Evolutionary conservation across 805 yeast species (phyloP), one percentile per base, ranked within the genome.

Genomic region (Clavispora santaluciae): DNA sequence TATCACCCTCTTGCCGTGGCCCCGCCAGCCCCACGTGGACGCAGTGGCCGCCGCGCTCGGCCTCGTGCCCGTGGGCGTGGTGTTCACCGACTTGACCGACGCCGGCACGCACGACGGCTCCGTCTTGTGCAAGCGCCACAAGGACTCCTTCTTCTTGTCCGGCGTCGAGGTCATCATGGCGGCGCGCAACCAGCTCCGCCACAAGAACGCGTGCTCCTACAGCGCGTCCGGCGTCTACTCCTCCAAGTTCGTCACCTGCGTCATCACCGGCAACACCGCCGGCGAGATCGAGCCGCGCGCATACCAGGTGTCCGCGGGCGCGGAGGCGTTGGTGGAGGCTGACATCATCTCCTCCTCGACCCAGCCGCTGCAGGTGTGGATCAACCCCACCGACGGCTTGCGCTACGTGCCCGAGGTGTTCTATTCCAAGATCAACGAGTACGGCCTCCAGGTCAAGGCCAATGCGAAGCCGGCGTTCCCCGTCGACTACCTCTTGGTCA

Each of bases 351-450:
- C 82, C 23, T 91, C 95, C 0, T 85, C 95, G 1, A 86, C 96
- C 0, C 91, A 89, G 56, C 97, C 99, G 0, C 80, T 89, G 16
- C 79, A 83, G 70, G 81, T 91, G 57, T 83, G 79, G 51, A 81
- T 93, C 48, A 84, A 86, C 55, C 83, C 79, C 22, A 81, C 87
- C n/a, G 76, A 78, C 30, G 72, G 75, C 15, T 74, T 72, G 8
- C 74, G 96, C 41, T 93, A 91, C 52, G 98, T 93, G 12, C 99
- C 99, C 0, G 99, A 93, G 47, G 83, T 93, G 20, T 86, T 86
- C 55, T 93, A 84, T 70, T 79, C 81, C 61, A 81, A 78, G 58
- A 75, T 78, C 44, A 93, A 93, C 58, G 97, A 93, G 64, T 93
- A 93, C 63, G 86, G 86, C 4, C 67, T 88, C 22, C 80, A 87